These are phyloP conservation scores for Omphalotus guepiniiformis DNA, from an alignment of 768 basidiomycete genomes.

Conservation along the genomic window DNA sequence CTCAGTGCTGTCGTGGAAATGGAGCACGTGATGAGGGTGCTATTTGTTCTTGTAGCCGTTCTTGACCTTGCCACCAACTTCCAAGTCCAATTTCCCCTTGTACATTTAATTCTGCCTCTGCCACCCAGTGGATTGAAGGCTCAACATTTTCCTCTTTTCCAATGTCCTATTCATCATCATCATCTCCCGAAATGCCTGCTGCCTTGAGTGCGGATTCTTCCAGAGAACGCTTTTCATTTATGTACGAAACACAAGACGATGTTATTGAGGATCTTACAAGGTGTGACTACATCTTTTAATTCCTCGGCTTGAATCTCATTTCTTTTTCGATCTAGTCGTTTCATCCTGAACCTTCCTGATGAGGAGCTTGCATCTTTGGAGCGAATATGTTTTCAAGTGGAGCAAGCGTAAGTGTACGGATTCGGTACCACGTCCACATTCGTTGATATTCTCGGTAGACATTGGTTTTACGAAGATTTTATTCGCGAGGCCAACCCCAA, in stretches of 20 bases:
- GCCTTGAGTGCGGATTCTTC: constrained; percentile 34
- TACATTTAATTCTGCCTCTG: too few relatives aligned
- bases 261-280: constrained; percentile 90
- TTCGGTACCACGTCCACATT: constrained; percentile 12
- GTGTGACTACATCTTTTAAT: constrained; percentile 35
- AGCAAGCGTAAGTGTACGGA: constrained; percentile 80
- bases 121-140: too few relatives aligned
- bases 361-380: constrained; percentile 89
- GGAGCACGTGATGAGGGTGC: too few relatives aligned
- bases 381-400: constrained; percentile 96
- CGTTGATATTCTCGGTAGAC: constrained; percentile 43
- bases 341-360: constrained; percentile 93
- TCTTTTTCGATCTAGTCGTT: constrained; percentile 54
- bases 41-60: too few relatives aligned
- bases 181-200: constrained; percentile 68
- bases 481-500: constrained; percentile 87
- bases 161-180: constrained; percentile 78
- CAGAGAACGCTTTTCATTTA: constrained; percentile 49
- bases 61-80: too few relatives aligned
- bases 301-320: constrained; percentile 8
- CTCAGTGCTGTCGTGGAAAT: too few relatives aligned
- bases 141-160: constrained; percentile 27
- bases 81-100: too few relatives aligned
- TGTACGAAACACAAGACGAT: constrained; percentile 75
- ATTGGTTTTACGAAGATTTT: constrained; percentile 99